Evolutionary conservation across 345 rosid species (phyloP), one percentile per base, ranked within the genome.

Genomic region (Linum tenue): DNA sequence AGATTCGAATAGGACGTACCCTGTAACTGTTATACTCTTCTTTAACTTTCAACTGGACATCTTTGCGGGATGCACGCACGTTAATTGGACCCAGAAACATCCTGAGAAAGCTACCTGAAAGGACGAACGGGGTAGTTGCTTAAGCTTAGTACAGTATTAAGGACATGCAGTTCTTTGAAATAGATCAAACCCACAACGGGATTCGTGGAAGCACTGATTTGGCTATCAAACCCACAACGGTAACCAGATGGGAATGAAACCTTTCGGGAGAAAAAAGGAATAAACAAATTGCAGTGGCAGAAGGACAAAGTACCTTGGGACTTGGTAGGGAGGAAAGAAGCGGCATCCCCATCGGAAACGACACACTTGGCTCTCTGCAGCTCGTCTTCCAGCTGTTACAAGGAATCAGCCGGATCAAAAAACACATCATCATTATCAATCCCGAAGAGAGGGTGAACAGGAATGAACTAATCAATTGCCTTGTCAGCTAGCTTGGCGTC

Each of bases 11-110:
- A 59, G 8, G 22, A 5, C 70, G 31, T 72, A 87, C 99, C 73
- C 97, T 84, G 78, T 87, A 95, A 66, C 91, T 79, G 81, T 91
- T 95, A 79, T 95, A 95, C 75, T 95, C 97, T 76, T 95, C 99
- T 79, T 95, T 95, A 65, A 87, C 96, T 85, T 95, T 91, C 71
- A 91, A 82, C 61, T 82, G 95, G 50, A 91, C 75, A 53, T 91
- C 98, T 76, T 89, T 91, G 73, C 87, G 85, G 60, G 80, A 76
- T 56, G 97, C 99, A 38, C 90, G 82, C 66, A 95, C 99, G 75
- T 91, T 95, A 58, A 95, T 84, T 57, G 99, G 97, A 3, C 99
- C 99, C 80, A 91, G 64, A 72, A 95, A 91, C 95, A 82, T 89
- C 72, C 77, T 84, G 16, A 95, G 70, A 44, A 95, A 88, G 4